Conservation (phyloP, 2,329 filamentous ascomycete species). For the Aschersonia sp. region DNA sequence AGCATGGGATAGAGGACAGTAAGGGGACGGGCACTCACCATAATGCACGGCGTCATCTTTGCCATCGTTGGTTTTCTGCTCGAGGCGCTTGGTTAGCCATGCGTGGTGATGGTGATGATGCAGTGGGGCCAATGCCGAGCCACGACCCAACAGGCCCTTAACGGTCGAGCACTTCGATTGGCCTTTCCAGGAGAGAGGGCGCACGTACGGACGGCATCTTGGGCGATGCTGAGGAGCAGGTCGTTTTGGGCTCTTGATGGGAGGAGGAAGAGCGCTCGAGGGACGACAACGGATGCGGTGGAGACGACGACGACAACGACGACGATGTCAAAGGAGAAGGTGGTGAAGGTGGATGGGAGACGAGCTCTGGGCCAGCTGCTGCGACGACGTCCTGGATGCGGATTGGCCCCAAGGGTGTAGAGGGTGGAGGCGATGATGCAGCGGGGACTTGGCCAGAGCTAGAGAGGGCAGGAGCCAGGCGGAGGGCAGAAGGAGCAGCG, state of each 20-base stretch:
- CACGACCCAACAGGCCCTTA: constrained; percentile 2
- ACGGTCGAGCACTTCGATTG: constrained; percentile 1
- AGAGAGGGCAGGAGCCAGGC: not conserved
- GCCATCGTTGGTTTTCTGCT: constrained; percentile 19
- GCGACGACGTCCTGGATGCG: constrained; percentile 1
- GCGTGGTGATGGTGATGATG: constrained; percentile 1
- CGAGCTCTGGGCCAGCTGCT: constrained; percentile 17
- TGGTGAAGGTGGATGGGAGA: constrained; percentile 24
- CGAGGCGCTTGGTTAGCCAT: constrained; percentile 9
- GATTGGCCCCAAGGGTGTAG: constrained; percentile 2
- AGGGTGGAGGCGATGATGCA: constrained; percentile 15
- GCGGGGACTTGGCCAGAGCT: constrained; percentile 2
- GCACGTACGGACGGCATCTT: constrained; percentile 42
- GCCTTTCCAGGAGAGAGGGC: constrained; percentile 2
- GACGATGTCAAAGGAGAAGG: constrained; percentile 14
- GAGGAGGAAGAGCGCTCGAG: constrained; percentile 11
- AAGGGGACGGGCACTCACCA: constrained; percentile 18
- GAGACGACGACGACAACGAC: constrained; percentile 12
- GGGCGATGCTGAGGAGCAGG: constrained; percentile 17
- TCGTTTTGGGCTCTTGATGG: constrained; percentile 12
- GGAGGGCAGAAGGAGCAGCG: not conserved
- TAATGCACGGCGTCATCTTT: constrained; percentile 22
- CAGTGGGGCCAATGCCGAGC: constrained; percentile 6
- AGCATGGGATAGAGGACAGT: not conserved
- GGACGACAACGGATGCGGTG: constrained; percentile 12